Evolutionary conservation across 768 basidiomycete genomes (phyloP).

Genomic region (Asterophora lycoperdoides): DNA sequence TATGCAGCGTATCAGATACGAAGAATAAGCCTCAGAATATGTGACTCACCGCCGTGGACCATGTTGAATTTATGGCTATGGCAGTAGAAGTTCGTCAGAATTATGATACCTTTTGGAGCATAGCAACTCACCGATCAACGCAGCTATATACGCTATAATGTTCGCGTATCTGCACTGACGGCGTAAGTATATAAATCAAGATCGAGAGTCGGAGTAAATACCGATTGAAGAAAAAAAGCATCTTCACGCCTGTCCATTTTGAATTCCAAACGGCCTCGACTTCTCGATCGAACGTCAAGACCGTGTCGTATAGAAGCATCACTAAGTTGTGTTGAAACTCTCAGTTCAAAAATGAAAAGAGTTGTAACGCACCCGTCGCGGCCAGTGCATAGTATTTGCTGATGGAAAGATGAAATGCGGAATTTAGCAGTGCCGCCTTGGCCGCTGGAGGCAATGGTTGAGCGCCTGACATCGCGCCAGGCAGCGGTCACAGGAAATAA

Average conservation of each 20-base stretch:
- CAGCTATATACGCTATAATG: slow-evolving; percentile 4
- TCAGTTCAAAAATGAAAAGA: neutral
- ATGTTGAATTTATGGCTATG: slow-evolving; percentile 9
- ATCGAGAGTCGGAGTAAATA: neutral
- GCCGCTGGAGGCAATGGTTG: slow-evolving; percentile 7
- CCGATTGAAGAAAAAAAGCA: slow-evolving; percentile 15
- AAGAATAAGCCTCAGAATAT: neutral
- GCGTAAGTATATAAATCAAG: neutral
- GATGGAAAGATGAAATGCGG: slow-evolving; percentile 10
- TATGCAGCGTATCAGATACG: neutral
- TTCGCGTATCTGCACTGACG: slow-evolving; percentile 8
- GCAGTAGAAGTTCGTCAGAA: neutral
- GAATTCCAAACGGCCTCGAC: slow-evolving; percentile 12
- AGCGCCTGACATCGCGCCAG: slow-evolving; percentile 5
- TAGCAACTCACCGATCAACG: slow-evolving; percentile 5
- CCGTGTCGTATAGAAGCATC: slow-evolving; percentile 13
- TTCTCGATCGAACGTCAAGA: slow-evolving; percentile 13
- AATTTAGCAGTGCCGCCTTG: slow-evolving; percentile 4
- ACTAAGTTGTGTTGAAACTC: neutral
- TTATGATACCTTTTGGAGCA: neutral
- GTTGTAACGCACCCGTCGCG: slow-evolving; percentile 1
- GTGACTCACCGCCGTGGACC: slow-evolving; percentile 6
- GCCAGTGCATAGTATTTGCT: slow-evolving; percentile 14
- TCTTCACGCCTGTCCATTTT: slow-evolving; percentile 12
- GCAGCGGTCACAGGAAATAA: neutral